These are phyloP conservation scores for Exophiala lecanii-corni DNA, from an alignment of 2,329 filamentous ascomycete species.

Conservation along the genomic window DNA sequence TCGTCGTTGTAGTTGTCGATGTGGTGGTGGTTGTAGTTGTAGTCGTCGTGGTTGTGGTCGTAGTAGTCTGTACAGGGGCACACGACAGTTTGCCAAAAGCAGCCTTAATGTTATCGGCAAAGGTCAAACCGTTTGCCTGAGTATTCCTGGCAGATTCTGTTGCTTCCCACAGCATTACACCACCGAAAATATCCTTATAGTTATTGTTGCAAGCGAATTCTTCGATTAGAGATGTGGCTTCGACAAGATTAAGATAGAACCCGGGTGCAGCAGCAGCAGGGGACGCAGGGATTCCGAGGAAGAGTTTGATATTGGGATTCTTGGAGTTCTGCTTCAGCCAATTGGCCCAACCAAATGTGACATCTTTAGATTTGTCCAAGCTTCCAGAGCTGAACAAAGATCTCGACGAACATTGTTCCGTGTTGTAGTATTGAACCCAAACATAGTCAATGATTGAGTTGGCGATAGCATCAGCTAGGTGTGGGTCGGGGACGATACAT, in stretches of 20 bases:
- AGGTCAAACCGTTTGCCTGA: conserved; percentile 40
- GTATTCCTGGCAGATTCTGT: conserved; percentile 44
- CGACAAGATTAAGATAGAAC: conserved; percentile 45
- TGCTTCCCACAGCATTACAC: conserved; percentile 58
- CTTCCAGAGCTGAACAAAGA: conserved; percentile 28
- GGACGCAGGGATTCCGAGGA: conserved; percentile 47
- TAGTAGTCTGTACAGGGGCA: conserved; percentile 2
- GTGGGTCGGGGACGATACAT: conserved; percentile 60
- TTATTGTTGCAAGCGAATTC: conserved; percentile 37
- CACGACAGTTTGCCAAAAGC: conserved; percentile 32
- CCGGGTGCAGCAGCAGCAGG: conserved; percentile 28
- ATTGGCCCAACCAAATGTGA: conserved; percentile 41
- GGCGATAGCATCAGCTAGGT: conserved; percentile 43
- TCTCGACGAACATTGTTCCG: conserved; percentile 45
- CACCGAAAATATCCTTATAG: conserved; percentile 45
- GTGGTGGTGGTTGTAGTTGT: conserved; percentile 18
- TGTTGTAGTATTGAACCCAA: conserved; percentile 56
- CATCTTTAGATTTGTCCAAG: conserved; percentile 40
- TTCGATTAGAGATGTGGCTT: conserved; percentile 44
- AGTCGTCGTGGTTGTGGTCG: conserved; percentile 14
- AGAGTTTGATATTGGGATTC: conserved; percentile 47
- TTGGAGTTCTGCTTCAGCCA: conserved; percentile 32
- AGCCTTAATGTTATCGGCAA: conserved; percentile 46
- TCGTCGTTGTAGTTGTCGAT: conserved; percentile 6
- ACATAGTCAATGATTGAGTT: conserved; percentile 48